A percentile compares a stretch with the other conserved stretches of the same genome.
These are phyloP conservation scores for Rhizophagus sp. DNA, from an alignment of 192 early-diverging fungal genomes.

Conservation along the genomic window DNA sequence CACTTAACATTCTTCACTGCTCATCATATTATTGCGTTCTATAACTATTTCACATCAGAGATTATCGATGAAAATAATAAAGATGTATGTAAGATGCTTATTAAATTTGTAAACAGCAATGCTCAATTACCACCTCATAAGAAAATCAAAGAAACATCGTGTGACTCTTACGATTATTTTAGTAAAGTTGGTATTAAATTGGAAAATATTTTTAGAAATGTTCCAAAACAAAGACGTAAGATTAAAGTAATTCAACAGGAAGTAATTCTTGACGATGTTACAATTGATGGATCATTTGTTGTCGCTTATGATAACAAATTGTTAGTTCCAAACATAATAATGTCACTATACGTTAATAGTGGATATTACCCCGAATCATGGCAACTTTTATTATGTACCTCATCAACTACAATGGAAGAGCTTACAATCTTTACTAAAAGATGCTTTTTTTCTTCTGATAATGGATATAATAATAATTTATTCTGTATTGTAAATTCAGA, in stretches of 20 bases:
- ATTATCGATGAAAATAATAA: background rate
- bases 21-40: conserved; percentile 21
- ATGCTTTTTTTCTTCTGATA: conserved; percentile 16
- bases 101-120: conserved; percentile 17
- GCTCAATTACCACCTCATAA: background rate
- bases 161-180: background rate
- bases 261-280: background rate
- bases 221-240: background rate
- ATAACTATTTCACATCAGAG: conserved; percentile 23
- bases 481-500: conserved; percentile 34
- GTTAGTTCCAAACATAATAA: conserved; percentile 24
- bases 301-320: conserved; percentile 22
- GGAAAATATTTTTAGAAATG: background rate
- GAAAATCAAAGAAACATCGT: background rate
- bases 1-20: conserved; percentile 29
- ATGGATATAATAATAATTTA: conserved; percentile 19
- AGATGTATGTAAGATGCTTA: conserved; percentile 3
- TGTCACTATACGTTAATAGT: conserved; percentile 29
- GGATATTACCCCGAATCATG: conserved; percentile 24
- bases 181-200: conserved; percentile 1
- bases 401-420: conserved; percentile 32
- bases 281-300: conserved; percentile 14
- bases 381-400: conserved; percentile 28
- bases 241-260: background rate
- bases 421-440: conserved; percentile 23